Base-by-base conservation (phyloP, 2,329 filamentous ascomycete species). In the Mycocentrospora acerina region DNA sequence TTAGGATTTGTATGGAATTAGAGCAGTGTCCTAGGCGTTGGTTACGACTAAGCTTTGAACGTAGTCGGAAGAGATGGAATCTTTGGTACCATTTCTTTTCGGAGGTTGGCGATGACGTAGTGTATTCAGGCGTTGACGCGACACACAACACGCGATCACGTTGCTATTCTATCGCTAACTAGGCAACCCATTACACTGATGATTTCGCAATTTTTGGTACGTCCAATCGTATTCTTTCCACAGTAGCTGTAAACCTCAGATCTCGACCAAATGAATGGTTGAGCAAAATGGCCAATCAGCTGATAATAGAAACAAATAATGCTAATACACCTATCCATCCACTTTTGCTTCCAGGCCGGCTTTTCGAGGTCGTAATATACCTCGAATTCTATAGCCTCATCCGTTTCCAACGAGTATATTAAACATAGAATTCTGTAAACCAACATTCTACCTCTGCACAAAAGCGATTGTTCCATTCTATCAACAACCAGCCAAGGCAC, bases 81-180 rank as follows among this genome's bases (percentile, higher is more conserved):
- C 44, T 3, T 16, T 33, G 13, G 25, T 27, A 10, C 13, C 15
- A 11, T 16, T 32, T 16, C 26, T 22, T 22, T 24, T 13, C 36
- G 17, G 34, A n/a, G 37, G 18, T 16, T 29, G n/a, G 28, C 37
- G 36, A 57, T 55, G 53, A 54, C 51, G 46, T 51, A 47, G 48
- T 46, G 37, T 16, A 46, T 42, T 45, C 37, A 37, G 41, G 42
- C 40, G 39, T 35, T 24, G 18, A 46, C 33, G 27, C 32, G 36
- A 45, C 48, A 46, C 33, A 25, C 32, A 35, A 45, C 48, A 30
- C 52, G 46, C 28, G 28, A 42, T 48, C 47, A 52, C 42, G 44
- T 47, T 41, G 13, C 12, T 44, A 5, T 5, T 22, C 19, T 9
- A 22, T 9, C 9, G 19, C 19, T 22, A n/a, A n/a, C n/a, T n/a